phyloP scores from a whole-genome alignment of 2,329 filamentous ascomycete genomes.

The Sphaerulina vaccinii region DNA sequence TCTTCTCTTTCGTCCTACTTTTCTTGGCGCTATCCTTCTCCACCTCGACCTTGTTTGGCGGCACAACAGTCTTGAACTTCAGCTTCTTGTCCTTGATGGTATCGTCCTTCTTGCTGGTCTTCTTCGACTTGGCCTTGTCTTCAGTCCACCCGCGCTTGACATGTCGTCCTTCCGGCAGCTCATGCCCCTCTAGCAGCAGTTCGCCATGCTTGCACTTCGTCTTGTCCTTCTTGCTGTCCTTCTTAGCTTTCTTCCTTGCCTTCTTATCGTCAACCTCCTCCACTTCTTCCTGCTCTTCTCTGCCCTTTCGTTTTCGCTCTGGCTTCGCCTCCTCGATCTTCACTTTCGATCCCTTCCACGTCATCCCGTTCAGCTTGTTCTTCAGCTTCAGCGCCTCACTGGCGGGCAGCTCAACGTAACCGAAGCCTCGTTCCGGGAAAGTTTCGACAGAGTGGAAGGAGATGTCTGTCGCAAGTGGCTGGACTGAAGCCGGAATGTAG shows the following conservation, averaged over 20 bases:
- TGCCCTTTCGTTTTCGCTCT: constrained; percentile 50
- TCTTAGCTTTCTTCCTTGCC: constrained; percentile 55
- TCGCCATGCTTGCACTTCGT: constrained; percentile 48
- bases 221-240: constrained; percentile 53
- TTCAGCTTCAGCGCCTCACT: constrained; percentile 86
- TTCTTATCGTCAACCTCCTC: constrained; percentile 45
- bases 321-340: constrained; percentile 78
- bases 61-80: constrained; percentile 77
- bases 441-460: constrained; percentile 86
- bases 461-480: constrained; percentile 69
- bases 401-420: constrained; percentile 78
- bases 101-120: constrained; percentile 47
- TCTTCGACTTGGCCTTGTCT: constrained; percentile 34
- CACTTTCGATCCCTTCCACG: constrained; percentile 81
- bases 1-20: constrained; percentile 58
- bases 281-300: constrained; percentile 30
- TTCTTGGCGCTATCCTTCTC: constrained; percentile 60
- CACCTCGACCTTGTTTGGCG: constrained; percentile 43
- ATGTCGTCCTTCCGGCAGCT: constrained; percentile 70
- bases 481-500: constrained; percentile 67
- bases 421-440: constrained; percentile 87
- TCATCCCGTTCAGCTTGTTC: constrained; percentile 84
- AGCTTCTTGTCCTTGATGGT: constrained; percentile 70
- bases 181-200: constrained; percentile 62
- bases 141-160: constrained; percentile 91